A percentile compares a stretch with the other conserved stretches of the same genome.
Conservation (phyloP, 768 basidiomycete genomes). For the Hydnum rufescens region DNA sequence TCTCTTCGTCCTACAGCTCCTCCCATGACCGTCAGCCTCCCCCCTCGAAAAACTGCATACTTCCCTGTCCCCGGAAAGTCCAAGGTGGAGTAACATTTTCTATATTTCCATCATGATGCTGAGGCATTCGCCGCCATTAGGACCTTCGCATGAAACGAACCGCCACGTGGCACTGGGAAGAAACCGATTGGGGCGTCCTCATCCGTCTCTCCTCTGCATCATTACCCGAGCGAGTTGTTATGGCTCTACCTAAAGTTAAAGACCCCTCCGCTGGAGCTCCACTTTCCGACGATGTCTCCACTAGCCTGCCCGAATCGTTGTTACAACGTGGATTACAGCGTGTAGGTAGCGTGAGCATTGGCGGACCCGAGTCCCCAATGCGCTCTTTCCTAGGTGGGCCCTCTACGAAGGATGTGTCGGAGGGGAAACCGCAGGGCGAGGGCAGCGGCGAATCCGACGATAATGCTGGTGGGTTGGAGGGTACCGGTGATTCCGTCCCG, state of each 20-base stretch:
- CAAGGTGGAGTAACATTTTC: constrained; percentile 10
- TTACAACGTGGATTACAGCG: neutral
- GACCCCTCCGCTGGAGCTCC: constrained; percentile 1
- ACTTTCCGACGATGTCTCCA: neutral
- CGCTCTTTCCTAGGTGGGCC: neutral
- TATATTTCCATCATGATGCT: neutral
- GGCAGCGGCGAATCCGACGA: constrained; percentile 1
- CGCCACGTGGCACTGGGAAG: constrained; percentile 78
- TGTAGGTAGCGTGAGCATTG: neutral
- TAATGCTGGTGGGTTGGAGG: neutral
- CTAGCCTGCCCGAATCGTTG: neutral
- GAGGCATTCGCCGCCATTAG: constrained; percentile 10
- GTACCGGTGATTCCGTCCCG: constrained; percentile 4
- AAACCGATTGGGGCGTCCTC: constrained; percentile 74
- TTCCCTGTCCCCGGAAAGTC: constrained; percentile 22
- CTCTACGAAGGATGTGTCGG: neutral
- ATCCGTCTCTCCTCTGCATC: constrained; percentile 20
- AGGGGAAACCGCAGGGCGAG: neutral
- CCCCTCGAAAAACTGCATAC: constrained; percentile 39
- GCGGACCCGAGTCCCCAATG: neutral
- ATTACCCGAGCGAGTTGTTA: constrained; percentile 3
- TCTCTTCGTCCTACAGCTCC: constrained; percentile 42
- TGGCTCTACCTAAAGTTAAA: neutral
- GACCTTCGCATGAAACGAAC: constrained; percentile 36
- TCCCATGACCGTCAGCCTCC: constrained; percentile 47